These are phyloP conservation scores for Thuja plicata DNA, from an alignment of 83 land plant species.

Conservation along the genomic window DNA sequence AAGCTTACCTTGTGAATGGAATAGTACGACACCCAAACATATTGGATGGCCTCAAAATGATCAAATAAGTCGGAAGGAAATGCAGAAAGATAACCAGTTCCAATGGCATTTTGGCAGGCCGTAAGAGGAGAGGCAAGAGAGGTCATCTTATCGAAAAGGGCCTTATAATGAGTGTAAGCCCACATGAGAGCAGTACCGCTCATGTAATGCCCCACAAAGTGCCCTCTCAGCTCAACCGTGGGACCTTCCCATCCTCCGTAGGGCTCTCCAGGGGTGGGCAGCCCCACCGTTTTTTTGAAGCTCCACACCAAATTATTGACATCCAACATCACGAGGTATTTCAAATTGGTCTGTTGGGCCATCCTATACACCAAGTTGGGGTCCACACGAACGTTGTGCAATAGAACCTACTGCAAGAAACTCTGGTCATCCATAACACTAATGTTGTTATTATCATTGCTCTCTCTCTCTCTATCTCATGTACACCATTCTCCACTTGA, in stretches of 20 bases:
- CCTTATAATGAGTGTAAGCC: constrained; percentile 76
- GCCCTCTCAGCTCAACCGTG: constrained; percentile 73
- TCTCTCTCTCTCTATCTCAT: constrained; percentile 28
- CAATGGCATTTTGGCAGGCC: constrained; percentile 66
- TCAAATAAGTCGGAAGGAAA: constrained; percentile 83
- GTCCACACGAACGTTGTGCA: constrained; percentile 54
- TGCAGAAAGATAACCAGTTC: constrained; percentile 85
- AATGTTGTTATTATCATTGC: not conserved
- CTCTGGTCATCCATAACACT: constrained; percentile 23
- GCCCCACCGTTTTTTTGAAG: constrained; percentile 70
- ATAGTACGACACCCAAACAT: constrained; percentile 94
- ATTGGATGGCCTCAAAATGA: constrained; percentile 70
- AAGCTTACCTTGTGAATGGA: constrained; percentile 83
- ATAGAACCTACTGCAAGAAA: constrained; percentile 47
- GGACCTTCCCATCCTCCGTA: constrained; percentile 92
- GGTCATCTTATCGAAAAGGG: constrained; percentile 53
- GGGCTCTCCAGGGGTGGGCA: constrained; percentile 61
- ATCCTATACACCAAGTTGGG: constrained; percentile 46
- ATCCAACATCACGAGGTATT: constrained; percentile 82
- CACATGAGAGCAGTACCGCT: constrained; percentile 90
- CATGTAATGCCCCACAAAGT: constrained; percentile 95
- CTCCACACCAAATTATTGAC: constrained; percentile 82
- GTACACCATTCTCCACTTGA: constrained; percentile 48
- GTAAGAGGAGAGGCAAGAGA: constrained; percentile 51
- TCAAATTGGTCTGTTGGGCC: constrained; percentile 85